phyloP scores from a whole-genome alignment of 2,329 filamentous ascomycete genomes.

The Colletotrichum navitas region DNA sequence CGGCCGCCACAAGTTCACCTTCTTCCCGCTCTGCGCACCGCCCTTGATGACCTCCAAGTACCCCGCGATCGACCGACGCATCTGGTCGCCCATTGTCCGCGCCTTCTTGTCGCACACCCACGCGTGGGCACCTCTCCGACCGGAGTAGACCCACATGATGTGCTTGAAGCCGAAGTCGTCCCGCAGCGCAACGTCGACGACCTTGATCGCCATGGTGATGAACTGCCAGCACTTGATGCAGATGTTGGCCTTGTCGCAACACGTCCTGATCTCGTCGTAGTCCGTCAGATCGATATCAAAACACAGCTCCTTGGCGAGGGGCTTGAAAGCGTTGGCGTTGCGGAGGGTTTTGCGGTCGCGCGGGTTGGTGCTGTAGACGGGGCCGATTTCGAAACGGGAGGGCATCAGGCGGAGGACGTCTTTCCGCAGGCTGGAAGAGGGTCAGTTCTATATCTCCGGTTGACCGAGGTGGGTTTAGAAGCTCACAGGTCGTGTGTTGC shows the following conservation, averaged over 20 bases:
- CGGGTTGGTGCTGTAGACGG: slow-evolving; percentile 95
- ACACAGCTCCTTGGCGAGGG: slow-evolving; percentile 91
- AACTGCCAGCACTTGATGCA: slow-evolving; percentile 96
- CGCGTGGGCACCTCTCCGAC: slow-evolving; percentile 94
- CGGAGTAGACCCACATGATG: slow-evolving; percentile 98
- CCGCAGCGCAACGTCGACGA: slow-evolving; percentile 85
- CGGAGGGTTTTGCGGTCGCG: slow-evolving; percentile 90
- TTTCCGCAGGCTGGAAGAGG: slow-evolving; percentile 77
- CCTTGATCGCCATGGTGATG: slow-evolving; percentile 97
- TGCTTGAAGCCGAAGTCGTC: slow-evolving; percentile 98
- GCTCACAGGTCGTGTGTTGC: slow-evolving; percentile 65
- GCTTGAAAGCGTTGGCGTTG: slow-evolving; percentile 85
- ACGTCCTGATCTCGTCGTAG: slow-evolving; percentile 96
- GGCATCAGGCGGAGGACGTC: slow-evolving; percentile 90
- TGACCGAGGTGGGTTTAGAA: neutral
- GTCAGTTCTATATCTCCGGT: slow-evolving; percentile 24
- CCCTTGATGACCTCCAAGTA: slow-evolving; percentile 94
- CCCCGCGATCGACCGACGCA: slow-evolving; percentile 84
- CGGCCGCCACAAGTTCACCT: slow-evolving; percentile 85
- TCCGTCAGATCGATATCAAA: slow-evolving; percentile 99
- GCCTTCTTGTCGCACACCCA: slow-evolving; percentile 97
- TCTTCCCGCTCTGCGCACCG: slow-evolving; percentile 86
- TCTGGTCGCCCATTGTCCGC: slow-evolving; percentile 85
- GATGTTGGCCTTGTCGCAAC: slow-evolving; percentile 93
- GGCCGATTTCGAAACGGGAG: slow-evolving; percentile 96